Evolutionary conservation across 2,329 filamentous ascomycete genomes (phyloP).

Genomic region (Pseudogymnoascus sp.): DNA sequence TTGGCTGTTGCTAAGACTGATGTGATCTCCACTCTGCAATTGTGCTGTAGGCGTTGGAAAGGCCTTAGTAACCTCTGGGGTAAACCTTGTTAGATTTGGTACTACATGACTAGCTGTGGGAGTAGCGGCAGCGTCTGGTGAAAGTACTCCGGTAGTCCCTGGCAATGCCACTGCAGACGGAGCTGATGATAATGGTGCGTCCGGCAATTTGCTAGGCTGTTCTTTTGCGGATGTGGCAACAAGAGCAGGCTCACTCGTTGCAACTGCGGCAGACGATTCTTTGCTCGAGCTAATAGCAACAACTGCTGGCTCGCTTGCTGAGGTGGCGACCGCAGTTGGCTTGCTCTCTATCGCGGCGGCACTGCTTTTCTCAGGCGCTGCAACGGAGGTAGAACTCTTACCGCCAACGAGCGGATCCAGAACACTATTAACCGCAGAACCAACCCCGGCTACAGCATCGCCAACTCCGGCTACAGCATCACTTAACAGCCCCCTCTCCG

Average conservation of each 20-base stretch:
- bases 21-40: background rate
- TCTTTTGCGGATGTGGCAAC: background rate
- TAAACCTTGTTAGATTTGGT: background rate
- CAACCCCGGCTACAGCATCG: background rate
- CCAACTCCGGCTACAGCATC: background rate
- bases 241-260: background rate
- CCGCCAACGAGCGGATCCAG: background rate
- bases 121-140: background rate
- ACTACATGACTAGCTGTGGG: background rate
- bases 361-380: background rate
- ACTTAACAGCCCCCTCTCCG: background rate
- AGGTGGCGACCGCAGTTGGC: background rate
- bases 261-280: background rate
- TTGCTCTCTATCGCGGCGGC: background rate
- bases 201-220: background rate
- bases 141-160: background rate
- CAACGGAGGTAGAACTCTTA: background rate
- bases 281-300: background rate
- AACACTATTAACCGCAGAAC: background rate
- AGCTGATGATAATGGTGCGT: background rate
- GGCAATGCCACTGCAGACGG: background rate
- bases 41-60: slow-evolving; percentile 1
- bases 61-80: background rate
- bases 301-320: background rate
- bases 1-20: background rate